phyloP scores from a whole-genome alignment of 257 asterid species.

The Solanum rostratum region DNA sequence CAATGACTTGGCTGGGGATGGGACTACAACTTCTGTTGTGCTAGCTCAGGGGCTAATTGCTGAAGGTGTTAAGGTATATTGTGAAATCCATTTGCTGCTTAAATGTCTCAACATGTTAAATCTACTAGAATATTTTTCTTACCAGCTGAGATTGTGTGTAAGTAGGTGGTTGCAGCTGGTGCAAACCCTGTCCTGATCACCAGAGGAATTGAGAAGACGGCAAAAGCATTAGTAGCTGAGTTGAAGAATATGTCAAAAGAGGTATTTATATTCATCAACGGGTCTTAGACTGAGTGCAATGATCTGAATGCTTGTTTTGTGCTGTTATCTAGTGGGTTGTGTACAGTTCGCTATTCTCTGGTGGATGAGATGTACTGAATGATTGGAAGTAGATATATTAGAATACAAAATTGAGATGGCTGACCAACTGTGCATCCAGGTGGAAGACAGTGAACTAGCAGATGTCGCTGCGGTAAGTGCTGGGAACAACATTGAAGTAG shows the following conservation, averaged over 20 bases:
- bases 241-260: conserved; percentile 77
- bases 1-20: conserved; percentile 97
- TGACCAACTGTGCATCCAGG: conserved; percentile 24
- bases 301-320: not conserved
- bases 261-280: conserved; percentile 23
- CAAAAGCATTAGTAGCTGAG: conserved; percentile 92
- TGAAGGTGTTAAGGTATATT: conserved; percentile 87
- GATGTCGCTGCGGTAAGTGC: conserved; percentile 99
- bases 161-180: conserved; percentile 96
- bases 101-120: not conserved
- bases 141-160: not conserved
- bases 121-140: not conserved
- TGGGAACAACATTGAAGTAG: conserved; percentile 89
- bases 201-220: conserved; percentile 88
- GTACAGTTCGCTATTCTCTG: not conserved
- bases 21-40: conserved; percentile 95
- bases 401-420: not conserved
- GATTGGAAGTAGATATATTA: not conserved
- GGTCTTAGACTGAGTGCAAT: not conserved
- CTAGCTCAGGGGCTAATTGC: conserved; percentile 96
- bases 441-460: conserved; percentile 90
- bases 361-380: not conserved
- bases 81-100: not conserved
- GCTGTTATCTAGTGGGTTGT: not conserved
- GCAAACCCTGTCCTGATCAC: conserved; percentile 92